A percentile compares a stretch with the other conserved stretches of the same genome.
Conservation (phyloP, 1,284 basidiomycete genomes). For the Cryptococcus deneoformans region DNA sequence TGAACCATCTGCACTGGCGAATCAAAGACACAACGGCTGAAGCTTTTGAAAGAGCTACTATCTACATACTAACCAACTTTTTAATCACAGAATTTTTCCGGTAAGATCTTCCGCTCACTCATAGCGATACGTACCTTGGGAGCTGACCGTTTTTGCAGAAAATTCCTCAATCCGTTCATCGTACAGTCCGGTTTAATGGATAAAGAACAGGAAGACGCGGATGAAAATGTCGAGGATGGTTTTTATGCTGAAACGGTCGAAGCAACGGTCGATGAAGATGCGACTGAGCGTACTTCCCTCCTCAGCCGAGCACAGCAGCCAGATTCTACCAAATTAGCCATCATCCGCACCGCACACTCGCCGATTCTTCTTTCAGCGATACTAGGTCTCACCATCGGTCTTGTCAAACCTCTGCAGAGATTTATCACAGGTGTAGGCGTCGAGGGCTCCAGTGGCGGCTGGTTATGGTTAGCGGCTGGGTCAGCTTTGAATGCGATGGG, state of each 20-base stretch:
- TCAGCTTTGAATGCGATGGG: slow-evolving; percentile 30
- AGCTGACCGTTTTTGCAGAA: background rate
- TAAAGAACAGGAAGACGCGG: too few species aligned
- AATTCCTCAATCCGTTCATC: background rate
- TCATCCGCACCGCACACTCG: background rate
- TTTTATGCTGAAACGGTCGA: slow-evolving; percentile 1
- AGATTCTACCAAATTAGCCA: background rate
- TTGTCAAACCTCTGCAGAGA: slow-evolving; percentile 37
- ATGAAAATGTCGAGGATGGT: too few species aligned
- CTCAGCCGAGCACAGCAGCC: slow-evolving; percentile 9
- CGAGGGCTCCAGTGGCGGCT: slow-evolving; percentile 9
- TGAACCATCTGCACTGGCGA: slow-evolving; percentile 38
- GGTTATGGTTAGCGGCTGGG: slow-evolving; percentile 32
- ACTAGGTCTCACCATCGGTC: slow-evolving; percentile 32
- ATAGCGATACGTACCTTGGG: slow-evolving; percentile 7
- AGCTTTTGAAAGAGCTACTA: slow-evolving; percentile 22
- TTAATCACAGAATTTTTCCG: slow-evolving; percentile 28
- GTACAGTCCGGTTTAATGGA: background rate
- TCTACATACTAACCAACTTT: slow-evolving; percentile 37
- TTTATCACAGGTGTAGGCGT: slow-evolving; percentile 19
- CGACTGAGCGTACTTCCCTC: slow-evolving; percentile 31
- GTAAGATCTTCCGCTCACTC: slow-evolving; percentile 12
- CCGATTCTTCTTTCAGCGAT: slow-evolving; percentile 22
- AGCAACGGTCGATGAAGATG: slow-evolving; percentile 18
- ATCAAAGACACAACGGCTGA: slow-evolving; percentile 21